Conservation (phyloP, 169 alveolate genomes). For the Eimeria zaria region DNA sequence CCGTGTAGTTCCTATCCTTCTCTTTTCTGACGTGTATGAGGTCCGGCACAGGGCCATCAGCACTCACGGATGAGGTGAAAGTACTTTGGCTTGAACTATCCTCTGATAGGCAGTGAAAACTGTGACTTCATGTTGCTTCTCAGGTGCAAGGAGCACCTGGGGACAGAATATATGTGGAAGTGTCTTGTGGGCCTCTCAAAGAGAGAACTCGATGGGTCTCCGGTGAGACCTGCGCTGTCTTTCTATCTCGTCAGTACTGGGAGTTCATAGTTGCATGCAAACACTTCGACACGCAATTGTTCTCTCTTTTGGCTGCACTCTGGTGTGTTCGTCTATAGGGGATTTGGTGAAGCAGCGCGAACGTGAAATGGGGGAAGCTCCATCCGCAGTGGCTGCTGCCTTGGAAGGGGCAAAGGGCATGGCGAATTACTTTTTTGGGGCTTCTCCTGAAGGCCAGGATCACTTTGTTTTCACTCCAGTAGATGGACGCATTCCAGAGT, state of each 20-base stretch:
- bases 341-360: slow-evolving; percentile 58
- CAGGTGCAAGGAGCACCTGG: slow-evolving; percentile 85
- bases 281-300: background rate
- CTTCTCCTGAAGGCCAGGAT: slow-evolving; percentile 76
- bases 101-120: background rate
- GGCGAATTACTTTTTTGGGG: slow-evolving; percentile 81
- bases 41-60: slow-evolving; percentile 84
- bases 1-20: slow-evolving; percentile 90
- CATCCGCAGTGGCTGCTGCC: slow-evolving; percentile 75
- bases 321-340: slow-evolving; percentile 15
- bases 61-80: background rate
- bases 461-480: slow-evolving; percentile 71
- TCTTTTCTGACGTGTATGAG: slow-evolving; percentile 93
- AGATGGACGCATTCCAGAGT: slow-evolving; percentile 81
- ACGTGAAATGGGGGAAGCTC: slow-evolving; percentile 82
- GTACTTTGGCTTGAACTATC: background rate
- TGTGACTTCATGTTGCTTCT: background rate
- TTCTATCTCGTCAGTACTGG: background rate
- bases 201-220: slow-evolving; percentile 91
- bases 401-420: slow-evolving; percentile 80
- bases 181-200: slow-evolving; percentile 93
- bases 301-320: background rate
- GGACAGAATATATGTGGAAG: slow-evolving; percentile 89
- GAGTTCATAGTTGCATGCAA: background rate
- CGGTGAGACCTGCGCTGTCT: background rate